Evolutionary conservation across 2,329 filamentous ascomycete genomes (phyloP).

Genomic region (Penicillium fuscoglaucum): DNA sequence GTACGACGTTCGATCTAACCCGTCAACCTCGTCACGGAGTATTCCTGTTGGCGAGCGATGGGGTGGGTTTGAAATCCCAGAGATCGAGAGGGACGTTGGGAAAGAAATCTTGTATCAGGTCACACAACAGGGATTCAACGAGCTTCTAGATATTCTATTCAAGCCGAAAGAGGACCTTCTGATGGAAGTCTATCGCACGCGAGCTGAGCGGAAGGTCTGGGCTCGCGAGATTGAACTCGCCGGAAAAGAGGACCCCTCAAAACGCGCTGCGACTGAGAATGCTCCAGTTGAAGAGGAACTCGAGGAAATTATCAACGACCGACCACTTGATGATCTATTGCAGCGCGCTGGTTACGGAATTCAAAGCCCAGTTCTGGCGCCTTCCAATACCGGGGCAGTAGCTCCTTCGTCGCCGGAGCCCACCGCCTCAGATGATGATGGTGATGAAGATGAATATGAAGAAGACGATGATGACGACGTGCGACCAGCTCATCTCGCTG

Average conservation of each 20-base stretch:
- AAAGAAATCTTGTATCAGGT: conserved; percentile 89
- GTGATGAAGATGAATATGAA: conserved; percentile 22
- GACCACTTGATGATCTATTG: conserved; percentile 46
- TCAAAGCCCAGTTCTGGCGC: conserved; percentile 25
- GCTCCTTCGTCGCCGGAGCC: conserved; percentile 27
- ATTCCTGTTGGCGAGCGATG: conserved; percentile 67
- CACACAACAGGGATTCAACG: conserved; percentile 89
- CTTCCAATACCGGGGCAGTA: conserved; percentile 22
- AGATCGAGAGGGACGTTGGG: conserved; percentile 77
- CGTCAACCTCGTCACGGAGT: conserved; percentile 70
- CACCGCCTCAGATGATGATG: conserved; percentile 24
- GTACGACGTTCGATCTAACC: conserved; percentile 69
- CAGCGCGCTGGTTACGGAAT: conserved; percentile 44
- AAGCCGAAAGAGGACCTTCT: conserved; percentile 75
- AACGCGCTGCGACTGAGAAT: conserved; percentile 25
- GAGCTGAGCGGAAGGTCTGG: conserved; percentile 59
- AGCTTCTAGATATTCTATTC: conserved; percentile 85
- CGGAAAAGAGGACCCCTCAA: conserved; percentile 34
- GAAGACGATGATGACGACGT: conserved; percentile 19
- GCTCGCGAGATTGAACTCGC: conserved; percentile 43
- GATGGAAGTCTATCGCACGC: conserved; percentile 65
- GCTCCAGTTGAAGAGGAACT: conserved; percentile 26
- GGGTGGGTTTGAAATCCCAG: conserved; percentile 76
- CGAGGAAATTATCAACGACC: conserved; percentile 24
- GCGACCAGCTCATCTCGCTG: conserved; percentile 26